These are phyloP conservation scores for Geranium brycei DNA, from an alignment of 345 rosid species.

Conservation along the genomic window DNA sequence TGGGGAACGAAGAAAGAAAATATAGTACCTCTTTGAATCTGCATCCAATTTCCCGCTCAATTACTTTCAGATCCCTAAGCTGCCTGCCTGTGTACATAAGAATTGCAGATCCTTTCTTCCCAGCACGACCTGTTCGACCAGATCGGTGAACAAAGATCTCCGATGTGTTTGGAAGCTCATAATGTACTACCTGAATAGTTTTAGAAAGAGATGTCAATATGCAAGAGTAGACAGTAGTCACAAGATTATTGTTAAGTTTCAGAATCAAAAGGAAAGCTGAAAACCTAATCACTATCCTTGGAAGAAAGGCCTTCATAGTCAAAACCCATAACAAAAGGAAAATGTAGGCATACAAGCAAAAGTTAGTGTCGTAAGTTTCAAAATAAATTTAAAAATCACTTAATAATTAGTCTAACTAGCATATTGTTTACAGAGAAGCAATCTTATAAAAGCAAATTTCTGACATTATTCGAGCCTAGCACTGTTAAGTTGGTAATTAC, in stretches of 20 bases:
- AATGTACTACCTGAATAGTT: slow-evolving; percentile 54
- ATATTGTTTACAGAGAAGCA: too few species aligned
- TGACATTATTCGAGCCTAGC: too few species aligned
- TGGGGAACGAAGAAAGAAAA: slow-evolving; percentile 1
- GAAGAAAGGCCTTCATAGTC: too few species aligned
- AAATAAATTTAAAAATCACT: too few species aligned
- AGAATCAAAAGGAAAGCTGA: too few species aligned
- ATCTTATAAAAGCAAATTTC: too few species aligned
- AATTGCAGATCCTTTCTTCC: slow-evolving; percentile 89
- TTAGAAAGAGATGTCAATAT: background rate
- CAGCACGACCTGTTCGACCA: slow-evolving; percentile 99
- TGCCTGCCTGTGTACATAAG: slow-evolving; percentile 65
- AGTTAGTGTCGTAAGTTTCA: too few species aligned
- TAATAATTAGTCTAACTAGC: too few species aligned
- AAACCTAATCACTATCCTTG: background rate
- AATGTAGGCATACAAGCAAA: too few species aligned
- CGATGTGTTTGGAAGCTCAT: slow-evolving; percentile 73
- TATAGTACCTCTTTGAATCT: slow-evolving; percentile 56
- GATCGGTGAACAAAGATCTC: slow-evolving; percentile 98
- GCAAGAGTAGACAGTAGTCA: slow-evolving; percentile 1
- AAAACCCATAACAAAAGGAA: too few species aligned
- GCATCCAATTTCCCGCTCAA: slow-evolving; percentile 92
- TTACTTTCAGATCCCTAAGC: slow-evolving; percentile 40
- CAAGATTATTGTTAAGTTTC: background rate
- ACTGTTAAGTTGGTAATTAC: too few species aligned